Conservation (phyloP, 129 eudicot genomes). For the Saussurea involucrata region DNA sequence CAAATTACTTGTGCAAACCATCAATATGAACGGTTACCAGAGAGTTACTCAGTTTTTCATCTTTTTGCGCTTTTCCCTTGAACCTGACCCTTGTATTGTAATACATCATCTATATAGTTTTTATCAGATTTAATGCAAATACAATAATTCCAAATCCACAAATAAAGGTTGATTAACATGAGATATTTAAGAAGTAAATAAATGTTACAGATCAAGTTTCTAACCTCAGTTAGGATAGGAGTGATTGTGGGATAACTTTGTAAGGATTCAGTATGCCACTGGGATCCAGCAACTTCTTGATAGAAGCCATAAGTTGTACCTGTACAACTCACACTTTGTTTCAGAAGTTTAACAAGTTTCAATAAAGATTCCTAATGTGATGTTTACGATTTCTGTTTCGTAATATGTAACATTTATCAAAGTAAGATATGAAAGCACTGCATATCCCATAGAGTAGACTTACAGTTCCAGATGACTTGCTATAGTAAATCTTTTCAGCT, state of each 20-base stretch:
- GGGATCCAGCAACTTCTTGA: constrained; percentile 92
- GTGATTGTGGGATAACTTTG: constrained; percentile 77
- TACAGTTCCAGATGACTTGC: constrained; percentile 92
- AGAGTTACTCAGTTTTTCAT: too few species aligned
- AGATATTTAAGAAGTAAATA: not conserved
- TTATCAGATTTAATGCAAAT: too few species aligned
- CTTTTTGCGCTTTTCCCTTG: too few species aligned
- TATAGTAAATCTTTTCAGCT: constrained; percentile 88
- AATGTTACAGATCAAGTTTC: not conserved
- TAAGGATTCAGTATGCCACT: constrained; percentile 86
- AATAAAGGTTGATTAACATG: not conserved
- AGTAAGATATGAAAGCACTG: not conserved
- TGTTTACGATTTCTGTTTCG: not conserved
- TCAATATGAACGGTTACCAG: too few species aligned
- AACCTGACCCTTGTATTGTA: too few species aligned
- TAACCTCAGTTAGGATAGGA: constrained; percentile 41
- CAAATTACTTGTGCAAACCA: too few species aligned
- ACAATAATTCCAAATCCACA: not conserved
- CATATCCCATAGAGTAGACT: constrained; percentile 16
- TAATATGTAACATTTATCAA: not conserved
- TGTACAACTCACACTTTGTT: constrained; percentile 16
- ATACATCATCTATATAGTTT: too few species aligned
- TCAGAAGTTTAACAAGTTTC: not conserved
- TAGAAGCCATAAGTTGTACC: constrained; percentile 88
- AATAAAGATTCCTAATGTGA: not conserved